A percentile compares a stretch with the other conserved stretches of the same genome.
Conservation (phyloP, 805 yeast genomes). For the Wickerhamiella sorbophila region DNA sequence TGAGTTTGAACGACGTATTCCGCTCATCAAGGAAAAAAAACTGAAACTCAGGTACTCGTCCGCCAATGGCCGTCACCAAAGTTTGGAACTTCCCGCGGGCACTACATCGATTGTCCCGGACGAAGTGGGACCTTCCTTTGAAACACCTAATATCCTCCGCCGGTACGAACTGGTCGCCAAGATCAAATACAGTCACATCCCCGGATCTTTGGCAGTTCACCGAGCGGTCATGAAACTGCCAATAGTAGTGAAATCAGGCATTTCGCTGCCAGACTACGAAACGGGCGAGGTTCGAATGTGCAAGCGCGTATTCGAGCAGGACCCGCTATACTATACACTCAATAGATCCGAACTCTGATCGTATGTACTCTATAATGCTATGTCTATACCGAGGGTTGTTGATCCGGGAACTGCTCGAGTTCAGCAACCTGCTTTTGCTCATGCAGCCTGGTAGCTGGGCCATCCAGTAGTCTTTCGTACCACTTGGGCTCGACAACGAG, state of each 20-base stretch:
- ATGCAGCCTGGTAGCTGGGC: slow-evolving; percentile 7
- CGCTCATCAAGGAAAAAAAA: slow-evolving; percentile 3
- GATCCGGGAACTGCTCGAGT: too few species aligned
- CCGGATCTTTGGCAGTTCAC: slow-evolving; percentile 13
- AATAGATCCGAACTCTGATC: not conserved
- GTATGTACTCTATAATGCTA: not conserved
- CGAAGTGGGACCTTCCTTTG: slow-evolving; percentile 38
- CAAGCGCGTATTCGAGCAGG: slow-evolving; percentile 14
- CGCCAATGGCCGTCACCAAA: not conserved
- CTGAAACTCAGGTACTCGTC: slow-evolving; percentile 9
- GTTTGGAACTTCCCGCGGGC: slow-evolving; percentile 26
- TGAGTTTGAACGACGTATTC: slow-evolving; percentile 1
- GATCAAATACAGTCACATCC: slow-evolving; percentile 16
- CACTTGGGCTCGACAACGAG: slow-evolving; percentile 28
- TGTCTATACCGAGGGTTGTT: not conserved
- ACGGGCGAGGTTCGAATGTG: slow-evolving; percentile 14
- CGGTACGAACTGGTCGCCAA: slow-evolving; percentile 28
- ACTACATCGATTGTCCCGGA: slow-evolving; percentile 28
- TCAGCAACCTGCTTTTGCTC: not conserved
- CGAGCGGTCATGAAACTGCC: slow-evolving; percentile 10
- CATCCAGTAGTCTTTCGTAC: slow-evolving; percentile 20
- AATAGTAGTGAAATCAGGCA: slow-evolving; percentile 16
- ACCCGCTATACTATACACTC: not conserved
- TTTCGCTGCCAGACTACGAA: slow-evolving; percentile 16
- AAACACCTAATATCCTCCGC: slow-evolving; percentile 40